Base-by-base conservation (phyloP, 225 moss, liverwort and hornwort species). In the Bryoerythrophyllum caledonicum region DNA sequence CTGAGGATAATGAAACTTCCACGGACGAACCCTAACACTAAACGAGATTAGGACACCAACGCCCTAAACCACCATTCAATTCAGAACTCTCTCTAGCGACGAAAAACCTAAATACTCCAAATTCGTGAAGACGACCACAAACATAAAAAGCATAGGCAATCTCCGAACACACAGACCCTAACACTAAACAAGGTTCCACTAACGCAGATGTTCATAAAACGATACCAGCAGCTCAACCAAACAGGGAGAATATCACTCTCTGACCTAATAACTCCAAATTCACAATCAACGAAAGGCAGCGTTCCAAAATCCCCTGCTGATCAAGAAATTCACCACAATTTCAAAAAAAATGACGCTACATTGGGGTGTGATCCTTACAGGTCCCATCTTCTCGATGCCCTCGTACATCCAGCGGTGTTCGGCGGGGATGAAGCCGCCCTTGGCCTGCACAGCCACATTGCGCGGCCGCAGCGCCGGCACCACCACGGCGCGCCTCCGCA, bases 331-430 rank as follows among this genome's bases (percentile, higher is more conserved):
- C 68, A 26, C 44, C 43, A 16, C 43, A 14, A 8, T 25, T 13
- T 13, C 15, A 37, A 23, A 34, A 54, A 54, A 15, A 35, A 35
- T 4, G 4, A 44, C 4, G 44, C 15, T 14, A 44, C 48, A 49
- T 49, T 49, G 48, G 17, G 17, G 0, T 17, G 19, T 17, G n/a
- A 60, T 28, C 10, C 89, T 71, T 73, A 93, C 93, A 48, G 89
- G 80, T 16, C 93, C 91, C 80, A 71, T 83, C 66, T 91, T 91
- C 80, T 93, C 88, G n/a, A 93, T 62, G 20, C 91, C 93, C 62
- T 93, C 93, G 65, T 93, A 93, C 84, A 93, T 88, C 78, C 82
- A 84, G 13, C 84, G 81, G 77, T 91, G 88, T 86, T 93, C 80
- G 3, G 89, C 87, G 2, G 93, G 93, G 73, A 93, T 93, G 83